Percentiles rank a stretch among this genome's conserved stretches.
Conservation (phyloP, 2,329 filamentous ascomycete genomes). For the Sporothrix luriei region DNA sequence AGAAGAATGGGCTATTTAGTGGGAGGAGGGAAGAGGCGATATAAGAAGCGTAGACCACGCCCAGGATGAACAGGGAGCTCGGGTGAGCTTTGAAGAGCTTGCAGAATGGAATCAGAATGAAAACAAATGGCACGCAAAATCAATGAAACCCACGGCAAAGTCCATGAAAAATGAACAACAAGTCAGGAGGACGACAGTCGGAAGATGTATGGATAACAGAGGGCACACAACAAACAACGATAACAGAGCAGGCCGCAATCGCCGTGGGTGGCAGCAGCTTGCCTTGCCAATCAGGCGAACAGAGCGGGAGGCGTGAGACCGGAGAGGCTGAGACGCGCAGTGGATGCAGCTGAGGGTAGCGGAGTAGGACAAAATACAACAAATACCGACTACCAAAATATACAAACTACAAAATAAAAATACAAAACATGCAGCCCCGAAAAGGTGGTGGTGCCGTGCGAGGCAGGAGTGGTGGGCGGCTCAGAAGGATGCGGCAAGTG, state of each 20-base stretch:
- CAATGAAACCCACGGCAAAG: not conserved
- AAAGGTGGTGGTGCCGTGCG: constrained; percentile 9
- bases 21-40: not conserved
- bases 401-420: not conserved
- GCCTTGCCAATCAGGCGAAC: constrained; percentile 21
- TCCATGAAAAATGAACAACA: not conserved
- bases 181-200: not conserved
- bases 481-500: constrained; percentile 9
- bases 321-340: constrained; percentile 16
- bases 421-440: not conserved
- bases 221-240: not conserved
- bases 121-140: not conserved
- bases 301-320: constrained; percentile 17
- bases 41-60: not conserved
- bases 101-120: not conserved
- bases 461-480: not conserved
- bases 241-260: not conserved
- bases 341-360: not conserved
- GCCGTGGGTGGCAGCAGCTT: not conserved
- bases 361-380: not conserved
- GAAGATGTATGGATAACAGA: not conserved
- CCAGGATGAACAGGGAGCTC: not conserved
- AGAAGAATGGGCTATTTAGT: not conserved
- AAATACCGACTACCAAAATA: not conserved
- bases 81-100: not conserved